These are phyloP conservation scores for Cerrena zonata DNA, from an alignment of 1,284 basidiomycete species.

Conservation along the genomic window DNA sequence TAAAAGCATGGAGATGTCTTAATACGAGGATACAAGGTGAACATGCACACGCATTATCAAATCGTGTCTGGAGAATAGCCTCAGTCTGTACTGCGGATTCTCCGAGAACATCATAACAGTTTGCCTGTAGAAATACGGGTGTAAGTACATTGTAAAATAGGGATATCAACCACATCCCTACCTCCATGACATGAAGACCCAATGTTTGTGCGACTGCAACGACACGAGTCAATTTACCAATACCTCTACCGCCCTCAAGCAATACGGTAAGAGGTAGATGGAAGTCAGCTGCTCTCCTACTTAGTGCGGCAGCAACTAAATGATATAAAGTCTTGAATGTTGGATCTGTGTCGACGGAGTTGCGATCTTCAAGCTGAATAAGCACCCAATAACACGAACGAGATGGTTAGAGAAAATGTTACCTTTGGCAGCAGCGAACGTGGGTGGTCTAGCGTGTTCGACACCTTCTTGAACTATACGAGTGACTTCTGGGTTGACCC, in stretches of 20 bases:
- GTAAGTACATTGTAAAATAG: no score
- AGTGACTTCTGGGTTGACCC: slow-evolving; percentile 71
- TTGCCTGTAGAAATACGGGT: slow-evolving; percentile 56
- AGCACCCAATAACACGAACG: neutral
- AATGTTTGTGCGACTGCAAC: slow-evolving; percentile 55
- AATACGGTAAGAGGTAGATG: slow-evolving; percentile 62
- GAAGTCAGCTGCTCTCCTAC: slow-evolving; percentile 51
- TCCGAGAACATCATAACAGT: slow-evolving; percentile 81
- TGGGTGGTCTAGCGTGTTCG: slow-evolving; percentile 64
- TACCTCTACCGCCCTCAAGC: slow-evolving; percentile 69
- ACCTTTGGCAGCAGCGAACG: slow-evolving; percentile 44
- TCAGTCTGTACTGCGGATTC: slow-evolving; percentile 81
- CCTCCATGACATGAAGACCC: slow-evolving; percentile 80
- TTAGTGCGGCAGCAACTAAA: slow-evolving; percentile 51
- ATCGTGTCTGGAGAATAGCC: slow-evolving; percentile 66
- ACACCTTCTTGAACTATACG: slow-evolving; percentile 77
- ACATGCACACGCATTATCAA: slow-evolving; percentile 77
- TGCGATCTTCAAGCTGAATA: neutral
- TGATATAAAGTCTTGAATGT: slow-evolving; percentile 40
- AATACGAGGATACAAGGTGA: slow-evolving; percentile 85
- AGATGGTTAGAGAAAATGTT: neutral
- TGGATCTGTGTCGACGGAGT: slow-evolving; percentile 3
- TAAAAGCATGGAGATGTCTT: slow-evolving; percentile 80
- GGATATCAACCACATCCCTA: slow-evolving; percentile 29
- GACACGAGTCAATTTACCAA: slow-evolving; percentile 66